Evolutionary conservation across 1,139 yeast species (phyloP), one percentile per base, ranked within the genome.

Genomic region (Wickerhamiella pararugosa): DNA sequence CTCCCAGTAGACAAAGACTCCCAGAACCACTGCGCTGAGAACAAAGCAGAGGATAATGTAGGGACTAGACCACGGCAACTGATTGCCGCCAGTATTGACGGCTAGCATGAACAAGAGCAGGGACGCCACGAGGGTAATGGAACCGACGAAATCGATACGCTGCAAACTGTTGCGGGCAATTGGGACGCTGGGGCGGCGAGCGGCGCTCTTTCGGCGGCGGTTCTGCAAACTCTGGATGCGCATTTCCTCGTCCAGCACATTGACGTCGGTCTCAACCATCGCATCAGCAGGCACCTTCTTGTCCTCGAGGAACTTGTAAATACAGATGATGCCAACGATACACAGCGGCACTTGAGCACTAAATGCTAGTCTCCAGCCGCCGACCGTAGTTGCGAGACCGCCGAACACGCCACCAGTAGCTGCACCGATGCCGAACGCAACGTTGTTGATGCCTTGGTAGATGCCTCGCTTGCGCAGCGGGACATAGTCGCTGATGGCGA

Each of bases 321-420:
- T 49, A n/a, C 42, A 31, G 5, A 39, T 21, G 15, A 44, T 32
- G 11, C 46, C 41, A 2, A 48, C 15, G 8, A 46, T 30, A 25
- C 47, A 44, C 32, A 82, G 60, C 0, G 96, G 95, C 1, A 73
- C 71, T 54, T 76, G 83, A 39, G 67, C 54, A 48, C 66, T 60
- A 52, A 76, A 76, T 1, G 78, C 79, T 54, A 69, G 70, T 55
- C 84, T 70, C 96, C 96, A 86, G 30, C 94, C 94, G 49, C 75
- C 67, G n/a, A 60, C 55, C 45, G 76, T 82, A 25, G 87, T 72
- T 29, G 83, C 62, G 33, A 76, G 54, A 7, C 94, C 93, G 33
- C 95, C 83, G 39, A 75, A 56, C 1, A 75, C 60, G 5, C 86
- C 86, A 33, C 90, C 87, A 10, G 73, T 63, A 2, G 81, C 80